Evolutionary conservation across 176 grass and related monocot genomes (phyloP).

Genomic region (Aechmea fasciata): DNA sequence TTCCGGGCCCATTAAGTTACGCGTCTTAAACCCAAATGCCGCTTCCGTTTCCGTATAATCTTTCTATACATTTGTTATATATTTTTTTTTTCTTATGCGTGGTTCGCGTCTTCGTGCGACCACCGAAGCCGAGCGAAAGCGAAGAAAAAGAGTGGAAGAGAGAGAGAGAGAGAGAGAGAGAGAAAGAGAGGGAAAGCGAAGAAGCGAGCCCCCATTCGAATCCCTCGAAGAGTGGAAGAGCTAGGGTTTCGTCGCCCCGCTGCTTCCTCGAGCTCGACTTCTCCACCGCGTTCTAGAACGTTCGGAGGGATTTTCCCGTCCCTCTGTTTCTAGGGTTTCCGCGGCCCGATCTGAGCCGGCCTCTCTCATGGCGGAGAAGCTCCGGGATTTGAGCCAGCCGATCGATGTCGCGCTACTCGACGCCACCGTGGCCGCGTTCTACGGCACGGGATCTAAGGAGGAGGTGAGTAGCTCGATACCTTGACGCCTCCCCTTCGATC

Average conservation of each 20-base stretch:
- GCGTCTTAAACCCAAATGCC: not conserved
- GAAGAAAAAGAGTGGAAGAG: not conserved
- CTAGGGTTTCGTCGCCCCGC: not conserved
- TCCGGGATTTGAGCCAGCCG: constrained; percentile 97
- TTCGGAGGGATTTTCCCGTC: not conserved
- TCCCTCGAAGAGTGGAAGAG: not conserved
- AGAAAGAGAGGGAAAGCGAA: not conserved
- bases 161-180: not conserved
- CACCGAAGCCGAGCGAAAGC: not conserved
- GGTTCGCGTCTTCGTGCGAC: not conserved
- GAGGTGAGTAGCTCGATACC: constrained; percentile 40
- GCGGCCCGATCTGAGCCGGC: not conserved
- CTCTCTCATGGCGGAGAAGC: constrained; percentile 62
- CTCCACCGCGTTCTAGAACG: not conserved
- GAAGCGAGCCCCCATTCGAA: not conserved
- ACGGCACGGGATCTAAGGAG: constrained; percentile 98
- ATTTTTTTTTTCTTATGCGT: not conserved
- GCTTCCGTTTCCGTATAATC: not conserved
- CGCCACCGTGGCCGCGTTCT: constrained; percentile 94
- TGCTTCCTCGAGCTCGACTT: not conserved
- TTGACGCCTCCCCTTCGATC: not conserved
- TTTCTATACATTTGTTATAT: not conserved
- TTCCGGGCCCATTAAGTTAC: not conserved
- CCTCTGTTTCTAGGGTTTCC: constrained; percentile 25
- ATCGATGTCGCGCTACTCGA: constrained; percentile 86